phyloP scores from a whole-genome alignment of 352 stramenopile genomes.

The Phytopythium cucurbitacearum region DNA sequence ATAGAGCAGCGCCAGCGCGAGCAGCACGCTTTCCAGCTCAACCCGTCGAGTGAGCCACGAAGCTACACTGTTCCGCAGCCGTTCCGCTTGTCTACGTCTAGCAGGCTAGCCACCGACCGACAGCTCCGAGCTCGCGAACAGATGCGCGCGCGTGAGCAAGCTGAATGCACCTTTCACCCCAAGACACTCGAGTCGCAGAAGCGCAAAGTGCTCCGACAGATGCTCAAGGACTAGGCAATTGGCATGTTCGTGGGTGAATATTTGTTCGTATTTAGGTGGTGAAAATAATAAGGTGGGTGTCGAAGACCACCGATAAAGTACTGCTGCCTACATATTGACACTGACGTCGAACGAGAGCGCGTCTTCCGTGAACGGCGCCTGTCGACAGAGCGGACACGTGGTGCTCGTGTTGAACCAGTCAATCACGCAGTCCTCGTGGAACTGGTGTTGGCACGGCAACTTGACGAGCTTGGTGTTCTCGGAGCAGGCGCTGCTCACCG shows the following conservation, averaged over 20 bases:
- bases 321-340: conserved; percentile 20
- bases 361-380: conserved; percentile 28
- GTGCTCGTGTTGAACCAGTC: conserved; percentile 71
- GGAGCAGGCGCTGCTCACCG: neutral
- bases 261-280: neutral
- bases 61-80: conserved; percentile 74
- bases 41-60: conserved; percentile 53
- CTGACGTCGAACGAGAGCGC: conserved; percentile 33
- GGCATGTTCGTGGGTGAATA: conserved; percentile 1
- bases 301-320: neutral
- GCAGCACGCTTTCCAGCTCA: conserved; percentile 53
- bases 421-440: conserved; percentile 77
- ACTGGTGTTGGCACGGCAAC: conserved; percentile 62
- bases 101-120: conserved; percentile 42
- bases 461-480: conserved; percentile 41
- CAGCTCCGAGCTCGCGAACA: conserved; percentile 39
- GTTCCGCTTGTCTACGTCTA: conserved; percentile 68
- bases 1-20: conserved; percentile 60
- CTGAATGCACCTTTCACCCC: conserved; percentile 61
- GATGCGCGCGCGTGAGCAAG: conserved; percentile 42
- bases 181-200: conserved; percentile 51
- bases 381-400: conserved; percentile 64
- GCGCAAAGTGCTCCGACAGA: conserved; percentile 42
- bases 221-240: conserved; percentile 28
- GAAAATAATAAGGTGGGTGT: neutral